Evolutionary conservation across 768 basidiomycete species (phyloP).

Genomic region (Scleroderma citrinum): DNA sequence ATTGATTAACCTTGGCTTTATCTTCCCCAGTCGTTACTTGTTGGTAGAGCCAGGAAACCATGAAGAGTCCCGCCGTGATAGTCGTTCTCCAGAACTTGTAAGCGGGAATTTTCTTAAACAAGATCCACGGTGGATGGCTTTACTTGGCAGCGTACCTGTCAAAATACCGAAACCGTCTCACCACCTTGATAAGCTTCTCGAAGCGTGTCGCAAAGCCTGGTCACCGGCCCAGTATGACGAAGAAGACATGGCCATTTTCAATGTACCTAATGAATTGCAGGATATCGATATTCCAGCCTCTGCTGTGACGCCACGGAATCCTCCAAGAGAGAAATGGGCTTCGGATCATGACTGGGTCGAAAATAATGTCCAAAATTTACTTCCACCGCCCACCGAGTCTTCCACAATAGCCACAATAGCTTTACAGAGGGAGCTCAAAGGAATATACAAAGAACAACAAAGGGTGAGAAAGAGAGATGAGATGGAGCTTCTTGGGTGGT

Average conservation of each 20-base stretch:
- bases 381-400: conserved; percentile 58
- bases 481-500: conserved; percentile 51
- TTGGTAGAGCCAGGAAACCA: not conserved
- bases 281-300: not conserved
- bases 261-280: conserved; percentile 4
- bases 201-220: conserved; percentile 34
- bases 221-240: conserved; percentile 43
- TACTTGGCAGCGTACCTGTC: conserved; percentile 25
- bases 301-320: not conserved
- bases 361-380: conserved; percentile 36
- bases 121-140: not conserved
- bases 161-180: conserved; percentile 53
- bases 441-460: conserved; percentile 58
- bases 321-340: conserved; percentile 38
- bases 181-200: conserved; percentile 45
- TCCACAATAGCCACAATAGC: conserved; percentile 49
- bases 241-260: conserved; percentile 44
- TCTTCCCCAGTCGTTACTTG: not conserved
- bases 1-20: not conserved
- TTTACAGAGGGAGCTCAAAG: conserved; percentile 54
- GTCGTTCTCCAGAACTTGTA: not conserved
- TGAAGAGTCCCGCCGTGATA: not conserved
- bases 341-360: conserved; percentile 47
- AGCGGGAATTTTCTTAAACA: not conserved
- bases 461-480: conserved; percentile 39